Evolutionary conservation across 169 alveolate species (phyloP).

Genomic region (Cryptosporidium baileyi): DNA sequence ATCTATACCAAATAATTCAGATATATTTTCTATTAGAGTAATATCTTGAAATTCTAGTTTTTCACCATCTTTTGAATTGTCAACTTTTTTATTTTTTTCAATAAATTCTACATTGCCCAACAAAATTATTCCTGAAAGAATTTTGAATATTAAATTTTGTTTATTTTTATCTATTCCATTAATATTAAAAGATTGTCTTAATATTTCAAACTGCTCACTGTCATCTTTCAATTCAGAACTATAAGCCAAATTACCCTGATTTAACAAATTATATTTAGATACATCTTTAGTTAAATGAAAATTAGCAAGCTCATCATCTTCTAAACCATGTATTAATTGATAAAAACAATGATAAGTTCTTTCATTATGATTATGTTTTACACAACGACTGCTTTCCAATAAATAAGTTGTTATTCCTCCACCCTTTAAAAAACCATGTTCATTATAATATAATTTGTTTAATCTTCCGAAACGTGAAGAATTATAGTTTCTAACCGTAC

Average conservation of each 20-base stretch:
- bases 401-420: constrained; percentile 83
- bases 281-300: constrained; percentile 44
- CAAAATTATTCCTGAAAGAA: constrained; percentile 78
- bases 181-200: constrained; percentile 79
- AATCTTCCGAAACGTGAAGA: constrained; percentile 90
- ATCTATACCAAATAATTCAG: constrained; percentile 13
- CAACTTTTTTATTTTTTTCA: constrained; percentile 16
- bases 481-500: constrained; percentile 89
- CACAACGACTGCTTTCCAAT: constrained; percentile 88
- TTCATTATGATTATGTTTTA: constrained; percentile 81
- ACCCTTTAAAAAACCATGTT: constrained; percentile 81
- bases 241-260: constrained; percentile 75
- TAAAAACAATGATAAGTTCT: constrained; percentile 89
- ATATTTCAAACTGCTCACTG: constrained; percentile 75
- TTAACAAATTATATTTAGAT: constrained; percentile 7
- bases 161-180: constrained; percentile 77
- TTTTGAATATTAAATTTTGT: constrained; percentile 73
- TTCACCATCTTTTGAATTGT: neutral
- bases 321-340: constrained; percentile 77
- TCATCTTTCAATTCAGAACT: constrained; percentile 80
- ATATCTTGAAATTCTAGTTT: constrained; percentile 7
- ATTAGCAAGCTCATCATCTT: constrained; percentile 30
- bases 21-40: neutral
- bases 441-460: constrained; percentile 77
- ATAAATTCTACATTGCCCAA: constrained; percentile 85